These are phyloP conservation scores for Hydnomerulius pinastri DNA, from an alignment of 768 basidiomycete species.

Conservation along the genomic window DNA sequence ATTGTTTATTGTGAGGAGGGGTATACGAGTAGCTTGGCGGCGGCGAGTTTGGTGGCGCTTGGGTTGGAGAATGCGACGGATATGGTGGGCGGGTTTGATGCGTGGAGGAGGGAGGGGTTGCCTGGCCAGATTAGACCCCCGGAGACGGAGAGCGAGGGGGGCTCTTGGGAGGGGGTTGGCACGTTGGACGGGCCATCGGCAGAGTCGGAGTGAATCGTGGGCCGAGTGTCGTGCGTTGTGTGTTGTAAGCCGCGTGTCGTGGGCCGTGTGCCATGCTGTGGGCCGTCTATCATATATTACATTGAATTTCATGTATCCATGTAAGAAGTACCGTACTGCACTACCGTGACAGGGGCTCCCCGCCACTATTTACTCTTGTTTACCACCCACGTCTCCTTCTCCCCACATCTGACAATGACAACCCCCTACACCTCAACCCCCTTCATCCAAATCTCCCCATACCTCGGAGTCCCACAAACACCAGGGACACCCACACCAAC, in stretches of 20 bases:
- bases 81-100: conserved; percentile 71
- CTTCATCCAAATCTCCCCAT: conserved; percentile 28
- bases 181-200: conserved; percentile 30
- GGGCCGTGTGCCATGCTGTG: not conserved
- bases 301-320: too few relatives aligned
- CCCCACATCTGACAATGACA: conserved; percentile 25
- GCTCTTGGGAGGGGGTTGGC: conserved; percentile 34
- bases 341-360: not conserved
- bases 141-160: conserved; percentile 28
- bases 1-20: conserved; percentile 80
- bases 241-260: not conserved
- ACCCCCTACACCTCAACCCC: conserved; percentile 22
- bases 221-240: not conserved
- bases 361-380: not conserved
- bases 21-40: conserved; percentile 71
- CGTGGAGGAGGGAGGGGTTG: conserved; percentile 69
- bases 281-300: too few relatives aligned
- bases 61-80: conserved; percentile 78
- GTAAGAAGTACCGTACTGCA: too few relatives aligned
- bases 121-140: conserved; percentile 49
- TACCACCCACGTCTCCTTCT: not conserved
- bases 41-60: conserved; percentile 66
- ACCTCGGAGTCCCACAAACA: conserved; percentile 12
- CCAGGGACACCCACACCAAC: conserved; percentile 21
- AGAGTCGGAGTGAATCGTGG: conserved; percentile 24